These are phyloP conservation scores for Ambispora gerdemannii DNA, from an alignment of 192 early-diverging fungal species.

Conservation along the genomic window DNA sequence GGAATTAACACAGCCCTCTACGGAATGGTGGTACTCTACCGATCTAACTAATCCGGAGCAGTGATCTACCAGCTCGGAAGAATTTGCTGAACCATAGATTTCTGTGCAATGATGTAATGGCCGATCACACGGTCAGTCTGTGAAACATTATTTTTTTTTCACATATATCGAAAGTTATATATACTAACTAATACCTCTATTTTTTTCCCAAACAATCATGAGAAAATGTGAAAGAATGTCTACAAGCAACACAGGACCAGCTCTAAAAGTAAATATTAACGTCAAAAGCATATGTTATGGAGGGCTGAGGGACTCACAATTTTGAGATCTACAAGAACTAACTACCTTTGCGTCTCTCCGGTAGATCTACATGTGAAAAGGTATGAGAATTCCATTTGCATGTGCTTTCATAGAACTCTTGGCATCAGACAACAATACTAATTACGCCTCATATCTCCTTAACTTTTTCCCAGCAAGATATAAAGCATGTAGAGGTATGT, in stretches of 20 bases:
- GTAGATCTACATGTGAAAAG: no score
- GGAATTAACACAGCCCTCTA: no score
- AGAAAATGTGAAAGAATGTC: not conserved
- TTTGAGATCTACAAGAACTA: constrained; percentile 9
- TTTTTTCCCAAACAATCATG: not conserved
- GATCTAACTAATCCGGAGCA: no score
- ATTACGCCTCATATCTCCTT: no score
- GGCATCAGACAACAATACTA: no score
- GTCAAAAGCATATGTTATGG: not conserved
- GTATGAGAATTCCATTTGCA: no score
- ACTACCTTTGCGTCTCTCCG: no score
- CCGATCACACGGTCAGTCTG: not conserved
- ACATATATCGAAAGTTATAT: not conserved
- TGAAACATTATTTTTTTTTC: not conserved
- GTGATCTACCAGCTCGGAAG: constrained; percentile 3
- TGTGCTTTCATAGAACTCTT: no score
- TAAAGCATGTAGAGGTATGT: no score
- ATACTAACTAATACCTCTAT: not conserved
- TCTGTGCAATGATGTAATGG: no score
- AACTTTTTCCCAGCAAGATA: no score
- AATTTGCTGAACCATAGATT: not conserved
- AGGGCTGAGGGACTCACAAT: not conserved
- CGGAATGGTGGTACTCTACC: no score
- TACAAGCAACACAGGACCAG: not conserved
- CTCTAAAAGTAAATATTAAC: constrained; percentile 1